Percentiles rank a stretch among this genome's conserved stretches.
Evolutionary conservation across 2,329 filamentous ascomycete genomes (phyloP).

Genomic region (Fusarium incarnatum): DNA sequence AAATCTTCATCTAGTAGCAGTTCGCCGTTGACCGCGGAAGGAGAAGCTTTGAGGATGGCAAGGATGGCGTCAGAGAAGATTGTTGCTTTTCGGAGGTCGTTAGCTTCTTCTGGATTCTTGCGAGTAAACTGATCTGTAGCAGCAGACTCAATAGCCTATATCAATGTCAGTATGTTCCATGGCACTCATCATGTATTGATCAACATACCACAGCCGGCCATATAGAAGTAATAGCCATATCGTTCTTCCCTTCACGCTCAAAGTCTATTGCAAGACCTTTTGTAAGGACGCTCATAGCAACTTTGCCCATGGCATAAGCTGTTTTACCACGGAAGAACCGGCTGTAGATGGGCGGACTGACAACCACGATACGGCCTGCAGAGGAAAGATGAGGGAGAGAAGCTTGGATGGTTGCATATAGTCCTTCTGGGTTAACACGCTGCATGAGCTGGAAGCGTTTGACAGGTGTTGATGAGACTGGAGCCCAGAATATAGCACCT

Average conservation of each 20-base stretch:
- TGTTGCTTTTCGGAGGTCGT: slow-evolving; percentile 74
- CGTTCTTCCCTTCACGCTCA: slow-evolving; percentile 68
- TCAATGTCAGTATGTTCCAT: slow-evolving; percentile 3
- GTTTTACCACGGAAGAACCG: slow-evolving; percentile 89
- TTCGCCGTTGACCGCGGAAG: slow-evolving; percentile 73
- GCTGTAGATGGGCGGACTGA: slow-evolving; percentile 86
- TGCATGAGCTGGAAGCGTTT: slow-evolving; percentile 86
- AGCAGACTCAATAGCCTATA: slow-evolving; percentile 76
- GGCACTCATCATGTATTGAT: not conserved
- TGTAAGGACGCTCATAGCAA: slow-evolving; percentile 84
- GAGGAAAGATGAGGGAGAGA: slow-evolving; percentile 72
- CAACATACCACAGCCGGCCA: slow-evolving; percentile 79
- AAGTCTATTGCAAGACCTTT: slow-evolving; percentile 88
- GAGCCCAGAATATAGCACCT: slow-evolving; percentile 87
- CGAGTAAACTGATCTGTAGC: slow-evolving; percentile 70
- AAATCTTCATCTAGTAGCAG: slow-evolving; percentile 86
- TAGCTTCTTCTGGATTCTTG: slow-evolving; percentile 58
- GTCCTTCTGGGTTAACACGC: slow-evolving; percentile 77
- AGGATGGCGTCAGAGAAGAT: slow-evolving; percentile 86
- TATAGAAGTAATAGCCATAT: slow-evolving; percentile 83
- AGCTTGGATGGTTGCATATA: slow-evolving; percentile 79
- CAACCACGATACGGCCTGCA: slow-evolving; percentile 77
- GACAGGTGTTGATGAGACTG: slow-evolving; percentile 77
- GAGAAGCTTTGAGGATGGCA: slow-evolving; percentile 73
- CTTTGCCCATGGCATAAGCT: slow-evolving; percentile 82